Evolutionary conservation across 371 early-diverging fungal species (phyloP).

Genomic region (Mortierella sp.): DNA sequence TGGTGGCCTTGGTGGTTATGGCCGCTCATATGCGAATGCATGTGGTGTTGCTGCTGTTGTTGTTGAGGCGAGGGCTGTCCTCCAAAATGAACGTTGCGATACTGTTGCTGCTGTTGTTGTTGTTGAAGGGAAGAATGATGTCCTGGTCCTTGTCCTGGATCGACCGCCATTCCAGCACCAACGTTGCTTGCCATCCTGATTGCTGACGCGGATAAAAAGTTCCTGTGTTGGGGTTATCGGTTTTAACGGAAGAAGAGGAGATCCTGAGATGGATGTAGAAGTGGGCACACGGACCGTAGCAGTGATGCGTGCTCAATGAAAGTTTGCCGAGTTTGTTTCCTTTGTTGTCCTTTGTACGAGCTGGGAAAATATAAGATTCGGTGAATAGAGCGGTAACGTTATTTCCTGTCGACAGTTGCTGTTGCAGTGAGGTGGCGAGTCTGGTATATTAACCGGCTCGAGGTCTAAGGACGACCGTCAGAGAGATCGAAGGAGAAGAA

Average conservation of each 20-base stretch:
- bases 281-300: no score
- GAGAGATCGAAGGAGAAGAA: no score
- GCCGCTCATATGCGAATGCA: not conserved
- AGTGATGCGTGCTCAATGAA: no score
- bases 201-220: not conserved
- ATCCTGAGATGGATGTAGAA: not conserved
- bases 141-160: slow-evolving; percentile 18
- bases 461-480: no score
- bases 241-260: not conserved
- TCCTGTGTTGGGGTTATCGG: not conserved
- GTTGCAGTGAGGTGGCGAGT: no score
- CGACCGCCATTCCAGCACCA: slow-evolving; percentile 11
- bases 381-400: no score
- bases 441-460: no score
- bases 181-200: slow-evolving; percentile 32
- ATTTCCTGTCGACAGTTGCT: no score
- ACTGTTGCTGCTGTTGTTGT: slow-evolving; percentile 4
- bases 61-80: slow-evolving; percentile 13
- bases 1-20: not conserved
- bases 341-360: not conserved
- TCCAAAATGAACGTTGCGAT: slow-evolving; percentile 41
- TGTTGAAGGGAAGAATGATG: not conserved
- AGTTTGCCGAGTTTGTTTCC: not conserved
- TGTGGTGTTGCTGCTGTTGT: slow-evolving; percentile 21
- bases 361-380: no score